Conservation (phyloP, 371 early-diverging fungal genomes). For the Syncephalastrum sp. region DNA sequence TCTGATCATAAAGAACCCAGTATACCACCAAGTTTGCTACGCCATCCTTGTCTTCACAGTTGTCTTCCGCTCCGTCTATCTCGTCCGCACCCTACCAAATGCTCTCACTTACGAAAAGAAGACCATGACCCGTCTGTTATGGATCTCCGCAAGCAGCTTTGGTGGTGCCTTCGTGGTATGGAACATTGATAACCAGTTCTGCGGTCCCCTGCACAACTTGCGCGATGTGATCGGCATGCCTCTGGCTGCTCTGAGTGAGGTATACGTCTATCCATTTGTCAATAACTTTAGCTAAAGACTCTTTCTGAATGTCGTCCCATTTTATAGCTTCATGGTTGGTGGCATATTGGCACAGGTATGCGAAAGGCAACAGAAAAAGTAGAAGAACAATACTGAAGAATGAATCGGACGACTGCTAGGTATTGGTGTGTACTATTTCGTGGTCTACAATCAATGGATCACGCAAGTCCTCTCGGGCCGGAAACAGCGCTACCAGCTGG, state of each 20-base stretch:
- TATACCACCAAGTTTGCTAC: conserved; percentile 76
- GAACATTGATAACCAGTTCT: conserved; percentile 80
- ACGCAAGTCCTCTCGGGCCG: conserved; percentile 20
- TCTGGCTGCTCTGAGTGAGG: conserved; percentile 51
- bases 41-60: conserved; percentile 50
- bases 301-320: neutral
- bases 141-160: conserved; percentile 46
- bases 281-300: too few species aligned
- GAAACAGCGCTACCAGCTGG: conserved; percentile 17
- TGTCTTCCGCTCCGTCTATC: conserved; percentile 45
- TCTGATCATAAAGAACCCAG: conserved; percentile 62
- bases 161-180: conserved; percentile 67
- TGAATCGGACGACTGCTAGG: conserved; percentile 13
- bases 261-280: conserved; percentile 7
- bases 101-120: conserved; percentile 25
- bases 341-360: conserved; percentile 67
- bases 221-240: conserved; percentile 51
- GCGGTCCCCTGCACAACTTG: conserved; percentile 50
- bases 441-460: conserved; percentile 41
- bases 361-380: neutral
- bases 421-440: conserved; percentile 38
- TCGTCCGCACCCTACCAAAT: conserved; percentile 32
- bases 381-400: neutral
- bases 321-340: conserved; percentile 79
- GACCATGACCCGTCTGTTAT: conserved; percentile 32